A percentile compares a stretch with the other conserved stretches of the same genome.
These are phyloP conservation scores for Cynara cardunculus DNA, from an alignment of 129 eudicot species.

Conservation along the genomic window DNA sequence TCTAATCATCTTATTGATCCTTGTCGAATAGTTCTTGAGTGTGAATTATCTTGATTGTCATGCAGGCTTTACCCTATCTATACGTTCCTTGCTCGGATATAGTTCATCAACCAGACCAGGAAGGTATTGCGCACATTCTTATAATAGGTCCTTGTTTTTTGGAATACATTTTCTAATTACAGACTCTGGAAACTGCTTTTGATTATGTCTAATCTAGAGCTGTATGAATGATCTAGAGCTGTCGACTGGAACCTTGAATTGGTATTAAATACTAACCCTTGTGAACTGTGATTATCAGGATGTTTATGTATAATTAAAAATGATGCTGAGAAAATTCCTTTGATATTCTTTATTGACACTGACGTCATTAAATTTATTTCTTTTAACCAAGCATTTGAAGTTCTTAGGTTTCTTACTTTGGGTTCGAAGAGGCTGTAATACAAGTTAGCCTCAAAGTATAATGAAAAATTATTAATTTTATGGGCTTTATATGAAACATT, in stretches of 20 bases:
- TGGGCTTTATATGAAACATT: background rate
- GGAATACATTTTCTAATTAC: background rate
- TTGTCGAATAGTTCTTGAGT: conserved; percentile 1
- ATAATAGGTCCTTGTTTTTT: background rate
- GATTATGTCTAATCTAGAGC: background rate
- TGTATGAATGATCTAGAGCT: background rate
- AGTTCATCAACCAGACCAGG: conserved; percentile 46
- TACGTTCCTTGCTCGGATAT: conserved; percentile 80
- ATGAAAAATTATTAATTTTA: background rate
- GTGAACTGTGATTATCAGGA: background rate
- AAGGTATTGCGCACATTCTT: conserved; percentile 42
- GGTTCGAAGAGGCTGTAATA: background rate
- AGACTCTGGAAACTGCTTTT: background rate
- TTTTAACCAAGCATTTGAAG: background rate
- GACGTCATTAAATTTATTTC: background rate
- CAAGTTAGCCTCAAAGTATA: background rate
- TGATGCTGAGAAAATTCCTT: background rate
- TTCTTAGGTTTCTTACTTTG: background rate
- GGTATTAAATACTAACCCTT: background rate
- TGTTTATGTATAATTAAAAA: background rate
- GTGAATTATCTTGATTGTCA: conserved; percentile 15
- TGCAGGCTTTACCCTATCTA: conserved; percentile 92
- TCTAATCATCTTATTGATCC: background rate
- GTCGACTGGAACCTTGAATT: background rate
- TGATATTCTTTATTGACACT: background rate